These are phyloP conservation scores for Boletellus ananiceps DNA, from an alignment of 768 basidiomycete species.

Conservation along the genomic window DNA sequence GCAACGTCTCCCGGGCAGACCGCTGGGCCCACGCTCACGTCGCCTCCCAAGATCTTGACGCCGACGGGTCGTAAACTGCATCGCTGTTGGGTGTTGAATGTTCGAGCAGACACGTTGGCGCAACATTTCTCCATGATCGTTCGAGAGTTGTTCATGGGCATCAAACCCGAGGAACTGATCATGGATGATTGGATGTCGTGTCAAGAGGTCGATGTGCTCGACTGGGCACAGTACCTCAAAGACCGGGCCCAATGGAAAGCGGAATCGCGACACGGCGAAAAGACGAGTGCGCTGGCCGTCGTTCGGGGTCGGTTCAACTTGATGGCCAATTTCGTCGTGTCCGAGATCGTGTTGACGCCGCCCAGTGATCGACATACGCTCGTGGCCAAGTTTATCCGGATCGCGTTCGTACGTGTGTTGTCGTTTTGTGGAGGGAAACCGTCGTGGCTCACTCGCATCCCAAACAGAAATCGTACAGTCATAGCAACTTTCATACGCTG, in stretches of 20 bases:
- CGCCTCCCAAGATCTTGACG: slow-evolving; percentile 35
- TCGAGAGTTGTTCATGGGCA: slow-evolving; percentile 75
- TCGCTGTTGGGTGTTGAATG: slow-evolving; percentile 67
- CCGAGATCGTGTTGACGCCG: slow-evolving; percentile 76
- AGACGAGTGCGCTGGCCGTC: slow-evolving; percentile 67
- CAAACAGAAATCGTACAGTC: slow-evolving; percentile 69
- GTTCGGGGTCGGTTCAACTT: slow-evolving; percentile 82
- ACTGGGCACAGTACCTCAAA: slow-evolving; percentile 81
- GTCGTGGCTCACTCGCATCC: background rate
- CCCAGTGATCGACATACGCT: slow-evolving; percentile 60
- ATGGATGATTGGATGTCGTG: slow-evolving; percentile 63
- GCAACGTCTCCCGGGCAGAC: slow-evolving; percentile 9
- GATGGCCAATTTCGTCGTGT: slow-evolving; percentile 72
- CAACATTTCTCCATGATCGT: slow-evolving; percentile 87
- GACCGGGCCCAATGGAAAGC: slow-evolving; percentile 67
- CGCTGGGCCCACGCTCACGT: slow-evolving; percentile 15
- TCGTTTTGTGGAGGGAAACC: background rate
- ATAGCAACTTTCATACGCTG: slow-evolving; percentile 74
- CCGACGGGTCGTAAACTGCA: slow-evolving; percentile 44
- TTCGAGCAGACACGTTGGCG: slow-evolving; percentile 59
- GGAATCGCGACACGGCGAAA: slow-evolving; percentile 52
- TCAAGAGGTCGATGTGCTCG: slow-evolving; percentile 62
- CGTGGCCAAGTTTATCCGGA: slow-evolving; percentile 74
- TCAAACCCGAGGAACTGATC: slow-evolving; percentile 88
- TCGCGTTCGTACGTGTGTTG: slow-evolving; percentile 66